Evolutionary conservation across 192 early-diverging fungal genomes (phyloP), one percentile per base, ranked within the genome.

Genomic region (Neocallimastix lanati): DNA sequence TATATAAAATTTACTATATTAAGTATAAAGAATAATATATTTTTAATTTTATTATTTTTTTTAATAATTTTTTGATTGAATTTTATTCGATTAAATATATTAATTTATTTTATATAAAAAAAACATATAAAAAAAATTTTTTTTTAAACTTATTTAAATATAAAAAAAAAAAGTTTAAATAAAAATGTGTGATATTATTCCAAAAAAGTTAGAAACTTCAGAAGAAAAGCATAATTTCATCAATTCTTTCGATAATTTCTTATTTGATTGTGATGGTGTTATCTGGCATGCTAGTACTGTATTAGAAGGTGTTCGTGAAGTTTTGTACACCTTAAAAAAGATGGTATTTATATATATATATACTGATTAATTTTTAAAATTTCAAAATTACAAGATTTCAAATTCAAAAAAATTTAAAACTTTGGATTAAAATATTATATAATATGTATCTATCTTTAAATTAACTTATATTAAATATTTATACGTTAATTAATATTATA

Each of bases 211-310:
- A 78, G 83, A 80, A 50, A 82, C 84, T n/a, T 30, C 81, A 78
- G 86, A 90, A 77, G 88, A 90, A 29, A 86, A 85, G 29, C 80
- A 88, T 36, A 79, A 16, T 11, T 95, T 93, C 81, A 77, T 97
- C 33, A 93, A 94, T 82, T 84, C 85, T 58, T 91, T 89, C 80
- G 96, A 99, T 83, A 99, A 94, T 21, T 98, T 97, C 80, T 84
- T 99, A 78, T 92, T 99, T 76, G 97, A 99, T 86, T 97, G 95
- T 86, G 97, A 99, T 87, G 97, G 96, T 80, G 97, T 99, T 29
- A 88, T 99, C 67, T 99, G 97, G 97, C 89, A 89, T 77, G 94
- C 93, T 38, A 88, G 85, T 82, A 80, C 88, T 1, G 82, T 91
- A 1, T 83, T 99, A 80, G 86, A 89, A 18, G 88, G 90, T 33